Evolutionary conservation across 805 yeast species (phyloP), one percentile per base, ranked within the genome.

Genomic region (Candida railenensis): DNA sequence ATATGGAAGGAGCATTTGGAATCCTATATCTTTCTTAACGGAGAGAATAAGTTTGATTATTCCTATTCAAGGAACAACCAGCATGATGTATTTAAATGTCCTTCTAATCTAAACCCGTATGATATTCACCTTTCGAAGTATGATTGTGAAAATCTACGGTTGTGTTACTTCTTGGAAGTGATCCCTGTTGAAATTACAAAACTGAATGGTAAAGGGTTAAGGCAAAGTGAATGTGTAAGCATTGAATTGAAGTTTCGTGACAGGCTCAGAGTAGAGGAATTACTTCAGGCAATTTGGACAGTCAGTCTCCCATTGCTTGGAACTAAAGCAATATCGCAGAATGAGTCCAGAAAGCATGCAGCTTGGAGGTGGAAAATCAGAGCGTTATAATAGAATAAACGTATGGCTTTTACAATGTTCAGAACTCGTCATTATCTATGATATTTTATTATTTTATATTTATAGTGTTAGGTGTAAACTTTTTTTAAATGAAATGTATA

Each of bases 1-100:
- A 46, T 65, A 0, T 82, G 87, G 87, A 45, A 48, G 8, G 67
- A 69, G 32, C 40, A 47, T 22, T 48, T 67, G 11, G 34, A 41
- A 3, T 42, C 54, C 0, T 49, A 65, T 38, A 53, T 65, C 7
- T 22, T 47, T 28, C 63, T 63, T 5, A 65, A 66, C 49, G 69
- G 67, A 0, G 63, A 63, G 0, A 58, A 53, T 44, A 34, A 34
- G 9, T 48, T 62, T 53, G 51, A 57, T 43, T 61, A 47, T 40
- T 40, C 57, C 12, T 25, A 48, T 4, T 18, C 38, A 12, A 37
- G 42, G 11, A 45, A 42, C 3, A 16, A 18, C 12, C 14, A 4
- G 14, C 7, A n/a, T 4, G 5, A 16, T 4, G 21, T 12, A 18
- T 36, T 36, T 12, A 33, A 33, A 15, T 15, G 18, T 33, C 39